Conservation (phyloP, 345 rosid genomes). For the Murraya paniculata region DNA sequence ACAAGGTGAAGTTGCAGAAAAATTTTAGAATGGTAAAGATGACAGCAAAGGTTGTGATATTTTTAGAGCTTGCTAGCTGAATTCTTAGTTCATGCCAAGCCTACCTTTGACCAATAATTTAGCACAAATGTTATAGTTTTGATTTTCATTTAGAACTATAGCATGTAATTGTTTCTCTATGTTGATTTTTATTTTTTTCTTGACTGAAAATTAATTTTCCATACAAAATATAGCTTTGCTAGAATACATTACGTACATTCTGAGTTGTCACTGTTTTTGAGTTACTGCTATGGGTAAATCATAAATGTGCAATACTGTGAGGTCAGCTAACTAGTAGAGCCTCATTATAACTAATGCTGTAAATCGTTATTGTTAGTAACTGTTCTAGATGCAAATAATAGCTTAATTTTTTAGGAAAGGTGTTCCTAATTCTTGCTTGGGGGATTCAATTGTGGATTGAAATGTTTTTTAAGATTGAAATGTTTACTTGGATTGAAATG, state of each 20-base stretch:
- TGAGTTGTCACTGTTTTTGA: neutral
- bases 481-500: too few species aligned
- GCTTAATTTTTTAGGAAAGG: neutral
- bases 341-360: neutral
- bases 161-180: neutral
- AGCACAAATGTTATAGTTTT: neutral
- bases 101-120: neutral
- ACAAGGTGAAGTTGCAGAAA: constrained; percentile 12
- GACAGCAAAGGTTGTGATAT: neutral
- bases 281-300: neutral
- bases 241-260: neutral
- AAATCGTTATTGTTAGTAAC: neutral
- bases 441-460: neutral
- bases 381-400: neutral
- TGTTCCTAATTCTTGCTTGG: neutral
- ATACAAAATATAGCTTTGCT: neutral
- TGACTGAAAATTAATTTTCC: neutral
- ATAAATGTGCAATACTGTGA: neutral
- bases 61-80: neutral
- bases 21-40: constrained; percentile 4
- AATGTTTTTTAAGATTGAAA: too few species aligned
- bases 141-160: neutral
- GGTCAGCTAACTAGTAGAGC: neutral
- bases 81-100: neutral
- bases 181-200: neutral